These are phyloP conservation scores for Mycena floridula DNA, from an alignment of 768 basidiomycete species.

Conservation along the genomic window DNA sequence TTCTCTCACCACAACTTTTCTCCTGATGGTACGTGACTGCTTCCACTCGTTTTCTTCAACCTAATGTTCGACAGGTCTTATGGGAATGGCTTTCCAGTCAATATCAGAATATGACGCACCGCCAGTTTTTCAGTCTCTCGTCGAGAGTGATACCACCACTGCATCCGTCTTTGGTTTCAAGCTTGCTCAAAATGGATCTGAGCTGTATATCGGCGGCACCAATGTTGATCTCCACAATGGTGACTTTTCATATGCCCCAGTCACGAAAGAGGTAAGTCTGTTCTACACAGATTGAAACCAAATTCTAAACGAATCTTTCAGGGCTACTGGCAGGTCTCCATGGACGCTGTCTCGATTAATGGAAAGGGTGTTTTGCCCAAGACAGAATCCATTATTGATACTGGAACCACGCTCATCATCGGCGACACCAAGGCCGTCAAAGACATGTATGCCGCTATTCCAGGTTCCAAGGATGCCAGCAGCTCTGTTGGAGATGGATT, in stretches of 20 bases:
- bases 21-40: too few species aligned
- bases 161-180: constrained; percentile 35
- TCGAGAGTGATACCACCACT: constrained; percentile 19
- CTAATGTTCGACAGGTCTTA: too few species aligned
- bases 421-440: not conserved
- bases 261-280: not conserved
- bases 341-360: not conserved
- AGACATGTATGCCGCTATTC: not conserved
- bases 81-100: constrained; percentile 28
- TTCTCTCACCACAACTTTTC: not conserved
- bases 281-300: too few species aligned
- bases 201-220: constrained; percentile 44
- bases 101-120: constrained; percentile 20
- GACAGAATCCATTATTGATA: not conserved
- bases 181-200: constrained; percentile 31
- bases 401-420: constrained; percentile 4
- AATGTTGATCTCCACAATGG: constrained; percentile 34
- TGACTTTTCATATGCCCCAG: constrained; percentile 24
- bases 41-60: too few species aligned
- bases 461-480: not conserved
- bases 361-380: not conserved
- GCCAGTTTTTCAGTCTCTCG: constrained; percentile 32
- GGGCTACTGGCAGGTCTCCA: not conserved
- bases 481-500: not conserved
- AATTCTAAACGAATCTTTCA: not conserved